phyloP scores from a whole-genome alignment of 768 basidiomycete genomes.

The Lentinula aciculospora region DNA sequence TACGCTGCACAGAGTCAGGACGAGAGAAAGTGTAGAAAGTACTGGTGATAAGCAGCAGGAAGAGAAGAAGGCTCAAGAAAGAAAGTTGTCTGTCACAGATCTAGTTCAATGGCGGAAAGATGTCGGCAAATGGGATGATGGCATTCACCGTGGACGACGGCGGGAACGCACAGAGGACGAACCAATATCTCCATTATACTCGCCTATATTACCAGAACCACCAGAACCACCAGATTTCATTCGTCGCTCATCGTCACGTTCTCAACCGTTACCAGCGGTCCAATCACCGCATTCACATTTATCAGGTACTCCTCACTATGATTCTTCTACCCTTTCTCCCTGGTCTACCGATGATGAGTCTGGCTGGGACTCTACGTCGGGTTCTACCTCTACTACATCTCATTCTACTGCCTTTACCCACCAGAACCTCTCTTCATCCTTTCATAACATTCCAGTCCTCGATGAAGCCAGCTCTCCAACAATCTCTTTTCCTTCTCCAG shows the following conservation, averaged over 20 bases:
- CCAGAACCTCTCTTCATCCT: conserved; percentile 6
- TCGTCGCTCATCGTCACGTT: conserved; percentile 9
- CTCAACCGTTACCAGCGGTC: conserved; percentile 10
- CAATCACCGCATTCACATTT: conserved; percentile 12
- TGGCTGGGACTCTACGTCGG: conserved; percentile 68
- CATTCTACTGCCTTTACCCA: conserved; percentile 13
- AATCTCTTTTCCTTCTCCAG: conserved; percentile 9
- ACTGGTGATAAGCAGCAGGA: conserved; percentile 17
- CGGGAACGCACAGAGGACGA: conserved; percentile 50
- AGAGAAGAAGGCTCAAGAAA: conserved; percentile 26
- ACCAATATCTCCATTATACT: conserved; percentile 36
- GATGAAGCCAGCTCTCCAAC: conserved; percentile 12
- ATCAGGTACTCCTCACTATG: conserved; percentile 9
- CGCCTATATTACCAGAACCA: conserved; percentile 36
- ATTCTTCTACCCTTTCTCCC: conserved; percentile 39
- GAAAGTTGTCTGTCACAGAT: conserved; percentile 35
- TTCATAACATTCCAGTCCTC: conserved; percentile 13
- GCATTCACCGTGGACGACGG: conserved; percentile 49
- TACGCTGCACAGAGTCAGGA: conserved; percentile 47
- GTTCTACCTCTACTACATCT: conserved; percentile 49
- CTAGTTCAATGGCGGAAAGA: conserved; percentile 56
- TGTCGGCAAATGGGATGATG: conserved; percentile 32
- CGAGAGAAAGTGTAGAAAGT: conserved; percentile 36
- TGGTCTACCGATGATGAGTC: conserved; percentile 79
- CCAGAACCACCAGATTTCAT: conserved; percentile 11